These are phyloP conservation scores for Rhodotorula mucilaginosa DNA, from an alignment of 1,284 basidiomycete species.

Conservation along the genomic window DNA sequence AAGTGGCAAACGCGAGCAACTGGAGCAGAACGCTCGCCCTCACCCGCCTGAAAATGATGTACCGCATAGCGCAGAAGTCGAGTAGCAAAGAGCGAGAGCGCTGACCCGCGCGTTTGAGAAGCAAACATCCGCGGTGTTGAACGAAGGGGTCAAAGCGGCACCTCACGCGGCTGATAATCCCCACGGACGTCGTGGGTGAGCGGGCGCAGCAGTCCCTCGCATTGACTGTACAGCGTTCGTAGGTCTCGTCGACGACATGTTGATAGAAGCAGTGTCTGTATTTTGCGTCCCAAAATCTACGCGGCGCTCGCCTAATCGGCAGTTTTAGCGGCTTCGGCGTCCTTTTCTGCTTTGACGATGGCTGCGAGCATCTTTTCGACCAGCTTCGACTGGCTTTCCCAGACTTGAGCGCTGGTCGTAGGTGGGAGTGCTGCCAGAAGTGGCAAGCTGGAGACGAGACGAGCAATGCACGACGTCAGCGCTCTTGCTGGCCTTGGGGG, in stretches of 20 bases:
- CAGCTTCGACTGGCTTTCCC: slow-evolving; percentile 10
- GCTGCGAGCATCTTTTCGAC: slow-evolving; percentile 15
- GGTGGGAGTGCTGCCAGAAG: slow-evolving; percentile 10
- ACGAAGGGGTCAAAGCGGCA: not conserved
- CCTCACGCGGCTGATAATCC: too few relatives aligned
- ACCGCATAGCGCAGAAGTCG: too few relatives aligned
- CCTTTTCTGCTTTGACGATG: slow-evolving; percentile 7
- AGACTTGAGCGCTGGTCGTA: not conserved
- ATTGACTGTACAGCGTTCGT: not conserved
- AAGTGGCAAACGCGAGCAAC: not conserved
- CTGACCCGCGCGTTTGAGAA: not conserved
- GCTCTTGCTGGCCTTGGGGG: not conserved
- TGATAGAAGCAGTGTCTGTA: slow-evolving; percentile 3
- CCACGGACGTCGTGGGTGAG: not conserved
- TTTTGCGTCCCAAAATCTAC: not conserved
- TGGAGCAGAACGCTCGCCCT: not conserved
- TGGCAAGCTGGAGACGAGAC: not conserved
- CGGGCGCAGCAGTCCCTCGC: not conserved
- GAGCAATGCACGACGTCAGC: not conserved
- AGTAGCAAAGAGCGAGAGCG: not conserved
- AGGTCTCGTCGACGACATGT: not conserved
- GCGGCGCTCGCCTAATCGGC: not conserved
- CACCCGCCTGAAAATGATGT: too few relatives aligned
- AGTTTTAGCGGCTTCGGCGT: not conserved
- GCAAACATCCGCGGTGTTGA: not conserved